Base-by-base conservation (phyloP, 2,329 filamentous ascomycete species). In the Venturia carpophila region DNA sequence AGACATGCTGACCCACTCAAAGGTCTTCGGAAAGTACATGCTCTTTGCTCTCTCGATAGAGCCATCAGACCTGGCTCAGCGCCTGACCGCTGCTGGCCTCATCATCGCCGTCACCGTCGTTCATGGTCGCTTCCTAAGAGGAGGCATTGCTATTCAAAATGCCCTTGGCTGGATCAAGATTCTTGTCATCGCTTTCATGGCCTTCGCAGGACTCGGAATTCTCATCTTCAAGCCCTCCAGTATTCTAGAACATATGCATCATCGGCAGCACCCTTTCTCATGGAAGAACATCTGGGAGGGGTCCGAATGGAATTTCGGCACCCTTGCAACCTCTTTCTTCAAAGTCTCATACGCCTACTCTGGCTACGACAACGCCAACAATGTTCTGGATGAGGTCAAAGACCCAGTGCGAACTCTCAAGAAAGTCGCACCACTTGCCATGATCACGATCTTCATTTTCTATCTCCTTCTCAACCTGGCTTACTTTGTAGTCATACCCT, bases 301-400 rank as follows among this genome's bases (percentile, higher is more conserved):
- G 34, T 66, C 65, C 5, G 47, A 47, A 42, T 66, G 63, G 63
- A 61, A 60, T n/a, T 66, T 60, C 15, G 63, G 63, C 19, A 66
- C 42, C 39, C 43, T 66, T 9, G 60, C 65, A 24, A 88, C 84
- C 0, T 86, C 87, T 0, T 76, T 90, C 0, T 89, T 88, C 78
- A 89, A 88, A 69, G 86, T 89, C 67, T 86, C 89, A 70, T 89
- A 86, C 83, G 85, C 82, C 67, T 90, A 85, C 70, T 82, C 87
- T 68, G 86, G 87, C 27, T 87, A 87, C 78, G 83, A 80, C 76
- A 66, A 66, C 34, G 64, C 66, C 72, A 88, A 88, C 89, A 87
- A 88, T 70, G 84, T 83, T 17, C 74, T 86, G 42, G 83, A 81
- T 71, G 87, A 90, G 76, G 87, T 85, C 55, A 84, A 81, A 71